Conservation (phyloP, 2,329 filamentous ascomycete species). For the Gnomoniopsis smithogilvyi region DNA sequence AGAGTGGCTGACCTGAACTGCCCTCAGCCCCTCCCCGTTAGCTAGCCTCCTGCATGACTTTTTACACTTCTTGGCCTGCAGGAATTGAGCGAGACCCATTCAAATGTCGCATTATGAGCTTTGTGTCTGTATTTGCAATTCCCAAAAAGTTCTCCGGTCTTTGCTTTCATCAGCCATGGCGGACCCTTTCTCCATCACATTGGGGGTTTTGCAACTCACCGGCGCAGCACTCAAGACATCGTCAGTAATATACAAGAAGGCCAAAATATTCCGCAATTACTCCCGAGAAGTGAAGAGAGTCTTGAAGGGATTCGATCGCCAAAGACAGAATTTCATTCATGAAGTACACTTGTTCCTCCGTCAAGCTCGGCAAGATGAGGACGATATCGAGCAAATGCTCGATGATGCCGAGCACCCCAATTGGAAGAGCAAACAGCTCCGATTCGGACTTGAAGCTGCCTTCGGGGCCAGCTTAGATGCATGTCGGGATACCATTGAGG, state of each 20-base stretch:
- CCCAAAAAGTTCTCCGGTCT: not conserved
- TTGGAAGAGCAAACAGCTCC: constrained; percentile 1
- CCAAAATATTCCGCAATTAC: constrained; percentile 5
- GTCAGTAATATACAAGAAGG: not conserved
- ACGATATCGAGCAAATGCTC: not conserved
- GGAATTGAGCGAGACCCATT: too few species aligned
- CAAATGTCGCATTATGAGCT: too few species aligned
- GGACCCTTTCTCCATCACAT: constrained; percentile 2
- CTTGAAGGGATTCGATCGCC: not conserved
- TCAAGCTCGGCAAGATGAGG: not conserved
- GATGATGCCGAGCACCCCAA: not conserved
- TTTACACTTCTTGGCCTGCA: not conserved
- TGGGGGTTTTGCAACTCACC: not conserved
- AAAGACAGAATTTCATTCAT: not conserved
- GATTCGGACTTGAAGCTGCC: not conserved
- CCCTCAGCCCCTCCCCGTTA: too few species aligned
- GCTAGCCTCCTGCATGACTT: not conserved
- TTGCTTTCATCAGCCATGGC: constrained; percentile 1
- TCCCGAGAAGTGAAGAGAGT: not conserved
- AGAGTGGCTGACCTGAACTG: too few species aligned
- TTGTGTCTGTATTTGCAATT: too few species aligned
- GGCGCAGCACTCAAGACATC: not conserved
- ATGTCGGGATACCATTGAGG: not conserved
- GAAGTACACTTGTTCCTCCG: constrained; percentile 7
- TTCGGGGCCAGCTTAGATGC: not conserved